A percentile compares a stretch with the other conserved stretches of the same genome.
Evolutionary conservation across 2,329 filamentous ascomycete genomes (phyloP).

Genomic region (Fusarium clavum): DNA sequence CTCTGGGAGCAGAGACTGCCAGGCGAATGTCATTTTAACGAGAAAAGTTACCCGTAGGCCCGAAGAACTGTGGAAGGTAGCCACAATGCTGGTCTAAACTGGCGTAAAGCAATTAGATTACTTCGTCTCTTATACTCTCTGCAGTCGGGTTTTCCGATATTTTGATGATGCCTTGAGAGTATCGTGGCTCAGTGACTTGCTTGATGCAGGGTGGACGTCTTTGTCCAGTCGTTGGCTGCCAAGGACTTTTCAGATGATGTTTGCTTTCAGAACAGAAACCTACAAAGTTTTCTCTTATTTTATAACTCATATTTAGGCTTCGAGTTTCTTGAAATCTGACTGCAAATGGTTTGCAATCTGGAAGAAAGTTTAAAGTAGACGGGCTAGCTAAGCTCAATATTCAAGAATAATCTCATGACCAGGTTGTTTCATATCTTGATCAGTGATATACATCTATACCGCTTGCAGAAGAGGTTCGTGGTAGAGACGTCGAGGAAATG

Average conservation of each 20-base stretch:
- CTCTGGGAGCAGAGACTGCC: not conserved
- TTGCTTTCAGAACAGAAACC: not conserved
- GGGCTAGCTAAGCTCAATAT: not conserved
- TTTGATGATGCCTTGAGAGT: not conserved
- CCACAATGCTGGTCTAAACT: not conserved
- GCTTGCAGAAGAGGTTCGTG: not conserved
- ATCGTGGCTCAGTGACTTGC: not conserved
- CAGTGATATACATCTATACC: not conserved
- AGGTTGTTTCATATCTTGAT: not conserved
- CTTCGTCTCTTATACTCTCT: not conserved
- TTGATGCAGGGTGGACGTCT: not conserved
- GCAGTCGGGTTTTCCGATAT: not conserved
- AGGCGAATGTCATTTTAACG: not conserved
- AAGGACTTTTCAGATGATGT: not conserved
- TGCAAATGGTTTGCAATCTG: not conserved
- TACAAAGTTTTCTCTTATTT: not conserved
- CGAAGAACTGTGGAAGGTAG: not conserved
- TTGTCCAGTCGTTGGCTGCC: not conserved
- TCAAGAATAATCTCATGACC: not conserved
- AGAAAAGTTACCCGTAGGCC: not conserved
- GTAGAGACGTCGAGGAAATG: not conserved
- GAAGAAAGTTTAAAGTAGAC: not conserved
- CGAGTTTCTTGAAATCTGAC: not conserved
- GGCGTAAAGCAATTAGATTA: not conserved
- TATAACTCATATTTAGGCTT: not conserved